Conservation (phyloP, 2,329 filamentous ascomycete genomes). For the Onygena corvina region DNA sequence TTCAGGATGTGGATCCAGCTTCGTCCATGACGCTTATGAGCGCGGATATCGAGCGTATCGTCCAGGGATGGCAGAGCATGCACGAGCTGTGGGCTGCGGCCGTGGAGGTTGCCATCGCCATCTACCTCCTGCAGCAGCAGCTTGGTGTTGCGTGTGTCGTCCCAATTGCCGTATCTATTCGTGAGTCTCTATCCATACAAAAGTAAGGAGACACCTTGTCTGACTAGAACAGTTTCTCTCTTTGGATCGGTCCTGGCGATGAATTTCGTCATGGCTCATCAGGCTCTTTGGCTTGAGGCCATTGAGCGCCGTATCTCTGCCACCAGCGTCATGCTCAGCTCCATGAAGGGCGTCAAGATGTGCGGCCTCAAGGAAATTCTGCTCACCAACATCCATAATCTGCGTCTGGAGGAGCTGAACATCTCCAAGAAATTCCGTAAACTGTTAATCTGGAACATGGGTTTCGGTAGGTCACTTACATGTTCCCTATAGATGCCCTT, state of each 20-base stretch:
- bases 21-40: conserved; percentile 37
- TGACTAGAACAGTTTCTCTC: conserved; percentile 24
- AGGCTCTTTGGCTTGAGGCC: conserved; percentile 40
- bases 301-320: conserved; percentile 40
- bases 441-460: conserved; percentile 33
- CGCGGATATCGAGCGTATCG: conserved; percentile 36
- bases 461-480: conserved; percentile 22
- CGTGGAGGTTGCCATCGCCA: conserved; percentile 36
- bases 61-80: conserved; percentile 30
- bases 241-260: conserved; percentile 26
- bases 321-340: conserved; percentile 38
- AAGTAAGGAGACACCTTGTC: too few species aligned
- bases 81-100: conserved; percentile 38
- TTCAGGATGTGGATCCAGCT: conserved; percentile 26
- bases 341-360: conserved; percentile 43
- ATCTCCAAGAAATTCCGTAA: conserved; percentile 33
- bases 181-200: too few species aligned
- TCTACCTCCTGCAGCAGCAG: conserved; percentile 32
- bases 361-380: conserved; percentile 36
- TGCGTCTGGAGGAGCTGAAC: conserved; percentile 32
- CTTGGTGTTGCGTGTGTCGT: conserved; percentile 35
- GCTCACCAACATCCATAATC: conserved; percentile 27
- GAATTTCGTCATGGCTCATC: conserved; percentile 29
- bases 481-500: conserved; percentile 12
- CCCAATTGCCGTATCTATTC: conserved; percentile 34